Base-by-base conservation (phyloP, 768 basidiomycete species). In the Russula virescens region DNA sequence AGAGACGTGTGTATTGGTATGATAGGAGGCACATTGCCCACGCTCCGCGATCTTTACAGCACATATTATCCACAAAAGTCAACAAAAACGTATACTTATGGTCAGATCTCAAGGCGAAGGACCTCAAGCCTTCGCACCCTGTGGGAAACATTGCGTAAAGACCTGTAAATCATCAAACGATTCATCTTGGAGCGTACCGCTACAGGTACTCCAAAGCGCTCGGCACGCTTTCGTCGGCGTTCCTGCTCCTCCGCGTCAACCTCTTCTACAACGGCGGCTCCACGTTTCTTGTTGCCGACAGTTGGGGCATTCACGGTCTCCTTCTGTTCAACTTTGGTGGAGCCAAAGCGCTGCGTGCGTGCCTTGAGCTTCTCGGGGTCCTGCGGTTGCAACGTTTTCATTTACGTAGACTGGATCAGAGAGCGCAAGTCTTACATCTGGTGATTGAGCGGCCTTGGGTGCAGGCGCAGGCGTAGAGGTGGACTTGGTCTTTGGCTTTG, bases 301-400 rank as follows among this genome's bases (percentile, higher is more conserved):
- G 64, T 57, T 2, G 52, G 58, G n/a, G 55, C 53, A 18, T 63
- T 28, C 0, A 54, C 7, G 13, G 56, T 52, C 14, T 46, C 59
- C 25, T 56, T 48, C 23, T 35, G 60, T 65, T 62, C 25, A 1
- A 45, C 25, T 19, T 53, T 61, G 34, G 40, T 11, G 0, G 60
- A 60, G 7, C 83, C 84, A 68, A 88, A 89, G 3, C 86, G 82
- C 25, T 78, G 77, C 3, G 81, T 79, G 55, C 87, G 79, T 7
- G 77, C 76, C 35, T 78, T 74, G 23, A 84, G 76, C 71, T 81
- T 83, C 48, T 77, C 79, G 25, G 45, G n/a, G 47, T 68, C 62
- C 62, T 68, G 34, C 13, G 16, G 45, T 16, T 45, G 48, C 26
- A n/a, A 47, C 38, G 34, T 28, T 50, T 61, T 8, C n/a, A 65